phyloP scores from a whole-genome alignment of 768 basidiomycete species.

The Grammothele lineata region DNA sequence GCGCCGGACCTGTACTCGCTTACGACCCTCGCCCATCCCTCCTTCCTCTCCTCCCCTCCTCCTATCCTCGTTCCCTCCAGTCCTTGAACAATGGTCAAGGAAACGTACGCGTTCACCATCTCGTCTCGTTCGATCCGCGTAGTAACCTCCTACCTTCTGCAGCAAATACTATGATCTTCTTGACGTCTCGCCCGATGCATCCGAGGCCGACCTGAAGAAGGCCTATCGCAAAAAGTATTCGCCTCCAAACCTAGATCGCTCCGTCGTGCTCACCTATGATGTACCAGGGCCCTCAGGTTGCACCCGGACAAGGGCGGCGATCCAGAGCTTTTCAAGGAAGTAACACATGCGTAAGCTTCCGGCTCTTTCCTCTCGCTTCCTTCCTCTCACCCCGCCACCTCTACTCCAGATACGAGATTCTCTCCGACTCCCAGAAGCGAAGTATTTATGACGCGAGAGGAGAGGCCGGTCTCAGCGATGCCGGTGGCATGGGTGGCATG shows the following conservation, averaged over 20 bases:
- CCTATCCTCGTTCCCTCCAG: constrained; percentile 3
- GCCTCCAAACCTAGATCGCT: neutral
- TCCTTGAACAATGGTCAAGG: constrained; percentile 76
- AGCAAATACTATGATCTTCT: constrained; percentile 94
- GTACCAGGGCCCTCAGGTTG: constrained; percentile 69
- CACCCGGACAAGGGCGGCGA: constrained; percentile 96
- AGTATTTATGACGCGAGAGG: constrained; percentile 85
- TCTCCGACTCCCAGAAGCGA: constrained; percentile 84
- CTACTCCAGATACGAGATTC: constrained; percentile 76
- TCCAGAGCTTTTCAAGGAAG: constrained; percentile 95
- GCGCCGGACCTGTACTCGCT: constrained; percentile 1
- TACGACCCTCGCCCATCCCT: neutral
- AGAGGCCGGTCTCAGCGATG: constrained; percentile 85
- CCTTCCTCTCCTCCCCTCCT: neutral
- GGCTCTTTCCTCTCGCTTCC: constrained; percentile 10
- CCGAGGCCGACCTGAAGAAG: constrained; percentile 87
- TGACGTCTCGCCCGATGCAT: constrained; percentile 74
- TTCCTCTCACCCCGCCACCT: constrained; percentile 5
- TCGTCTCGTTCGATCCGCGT: constrained; percentile 5
- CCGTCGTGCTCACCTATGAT: constrained; percentile 7
- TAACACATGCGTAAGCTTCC: constrained; percentile 90
- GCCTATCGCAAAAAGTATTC: constrained; percentile 89
- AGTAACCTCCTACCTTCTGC: constrained; percentile 8
- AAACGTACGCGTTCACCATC: constrained; percentile 44
- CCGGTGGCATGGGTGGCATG: constrained; percentile 92